Percentiles rank a stretch among this genome's conserved stretches.
These are phyloP conservation scores for Apiospora marii DNA, from an alignment of 2,329 filamentous ascomycete genomes.

Conservation along the genomic window DNA sequence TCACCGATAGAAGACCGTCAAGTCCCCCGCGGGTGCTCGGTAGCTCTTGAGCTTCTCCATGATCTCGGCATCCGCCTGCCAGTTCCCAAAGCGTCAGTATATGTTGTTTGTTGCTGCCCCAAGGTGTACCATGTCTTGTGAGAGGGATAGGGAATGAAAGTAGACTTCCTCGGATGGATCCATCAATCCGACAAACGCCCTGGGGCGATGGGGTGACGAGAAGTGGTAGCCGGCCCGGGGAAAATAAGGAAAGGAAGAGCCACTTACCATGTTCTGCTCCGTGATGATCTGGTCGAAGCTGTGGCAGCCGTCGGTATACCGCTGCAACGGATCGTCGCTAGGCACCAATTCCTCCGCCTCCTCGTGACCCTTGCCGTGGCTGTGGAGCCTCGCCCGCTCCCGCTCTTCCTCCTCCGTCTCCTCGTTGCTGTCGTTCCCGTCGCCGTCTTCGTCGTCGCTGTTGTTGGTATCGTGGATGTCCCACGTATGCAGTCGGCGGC, in stretches of 20 bases:
- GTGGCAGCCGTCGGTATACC: constrained; percentile 77
- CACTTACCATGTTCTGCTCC: constrained; percentile 65
- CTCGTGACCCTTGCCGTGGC: constrained; percentile 48
- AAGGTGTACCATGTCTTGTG: no score
- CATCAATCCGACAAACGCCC: no score
- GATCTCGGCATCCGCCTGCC: constrained; percentile 68
- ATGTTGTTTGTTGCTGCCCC: no score
- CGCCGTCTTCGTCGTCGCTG: constrained; percentile 12
- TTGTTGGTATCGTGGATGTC: constrained; percentile 3
- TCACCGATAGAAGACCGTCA: constrained; percentile 62
- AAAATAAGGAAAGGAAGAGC: no score
- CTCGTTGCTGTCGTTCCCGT: neutral
- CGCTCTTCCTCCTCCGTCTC: constrained; percentile 38
- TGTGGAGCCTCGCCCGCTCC: constrained; percentile 28
- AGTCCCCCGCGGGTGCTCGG: constrained; percentile 58
- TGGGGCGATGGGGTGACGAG: no score
- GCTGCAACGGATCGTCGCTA: constrained; percentile 61
- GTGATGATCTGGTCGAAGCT: constrained; percentile 85
- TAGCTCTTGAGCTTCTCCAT: constrained; percentile 71
- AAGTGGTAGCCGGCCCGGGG: no score
- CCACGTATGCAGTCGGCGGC: neutral
- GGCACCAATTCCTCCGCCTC: constrained; percentile 27
- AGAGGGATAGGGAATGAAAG: no score
- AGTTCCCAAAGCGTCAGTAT: no score
- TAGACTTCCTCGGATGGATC: no score